phyloP scores from a whole-genome alignment of 106 monocot species.

The Posidonia australis region DNA sequence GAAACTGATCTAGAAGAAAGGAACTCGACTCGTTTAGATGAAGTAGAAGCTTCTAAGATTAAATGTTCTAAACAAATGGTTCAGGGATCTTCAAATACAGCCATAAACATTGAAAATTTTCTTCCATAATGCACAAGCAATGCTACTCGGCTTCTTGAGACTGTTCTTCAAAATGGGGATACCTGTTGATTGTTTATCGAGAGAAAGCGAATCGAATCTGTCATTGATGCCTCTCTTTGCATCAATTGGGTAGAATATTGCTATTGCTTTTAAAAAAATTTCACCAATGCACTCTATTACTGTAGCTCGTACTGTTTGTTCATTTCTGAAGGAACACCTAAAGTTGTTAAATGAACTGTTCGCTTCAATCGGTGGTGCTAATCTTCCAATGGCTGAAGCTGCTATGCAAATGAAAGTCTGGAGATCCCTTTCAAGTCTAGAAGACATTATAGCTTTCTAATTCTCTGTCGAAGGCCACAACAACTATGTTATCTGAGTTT shows the following conservation, averaged over 20 bases:
- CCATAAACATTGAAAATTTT: constrained; percentile 32
- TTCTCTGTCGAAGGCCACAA: constrained; percentile 58
- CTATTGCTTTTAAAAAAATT: constrained; percentile 59
- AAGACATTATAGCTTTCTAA: constrained; percentile 44
- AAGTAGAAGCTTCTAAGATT: constrained; percentile 15
- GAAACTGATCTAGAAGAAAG: constrained; percentile 38
- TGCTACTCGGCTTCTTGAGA: constrained; percentile 50
- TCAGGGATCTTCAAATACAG: constrained; percentile 27
- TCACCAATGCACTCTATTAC: constrained; percentile 49
- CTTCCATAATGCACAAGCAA: constrained; percentile 54
- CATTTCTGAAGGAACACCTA: constrained; percentile 47
- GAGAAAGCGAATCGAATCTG: constrained; percentile 51
- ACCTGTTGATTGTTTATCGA: constrained; percentile 59
- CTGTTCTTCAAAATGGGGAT: constrained; percentile 67
- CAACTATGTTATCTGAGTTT: constrained; percentile 46
- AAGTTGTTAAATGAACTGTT: constrained; percentile 39
- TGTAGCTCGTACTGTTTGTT: constrained; percentile 36
- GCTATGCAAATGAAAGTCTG: constrained; percentile 29
- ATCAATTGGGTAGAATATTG: constrained; percentile 45
- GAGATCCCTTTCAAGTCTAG: constrained; percentile 40
- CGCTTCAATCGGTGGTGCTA: constrained; percentile 26
- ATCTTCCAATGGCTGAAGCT: constrained; percentile 28
- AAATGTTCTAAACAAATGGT: constrained; percentile 19
- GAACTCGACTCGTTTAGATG: constrained; percentile 4
- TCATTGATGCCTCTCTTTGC: constrained; percentile 34